Evolutionary conservation across 2,329 filamentous ascomycete genomes (phyloP).

Genomic region (Penicillium sp.): DNA sequence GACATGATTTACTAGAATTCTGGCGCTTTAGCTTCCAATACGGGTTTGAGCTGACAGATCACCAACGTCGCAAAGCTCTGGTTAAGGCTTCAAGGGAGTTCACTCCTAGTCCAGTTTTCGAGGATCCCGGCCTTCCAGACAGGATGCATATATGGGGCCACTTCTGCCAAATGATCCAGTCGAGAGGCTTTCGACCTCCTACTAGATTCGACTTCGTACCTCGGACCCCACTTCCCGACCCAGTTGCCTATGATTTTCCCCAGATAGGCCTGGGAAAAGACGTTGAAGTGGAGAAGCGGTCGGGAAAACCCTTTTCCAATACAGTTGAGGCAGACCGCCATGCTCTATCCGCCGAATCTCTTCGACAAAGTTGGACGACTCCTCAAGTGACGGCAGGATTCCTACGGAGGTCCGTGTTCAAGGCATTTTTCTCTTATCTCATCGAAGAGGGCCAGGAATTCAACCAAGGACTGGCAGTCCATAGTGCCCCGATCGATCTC

Average conservation of each 20-base stretch:
- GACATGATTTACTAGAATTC: constrained; percentile 12
- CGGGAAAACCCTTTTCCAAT: constrained; percentile 13
- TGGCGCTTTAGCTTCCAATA: constrained; percentile 26
- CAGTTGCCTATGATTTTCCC: background rate
- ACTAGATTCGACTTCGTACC: background rate
- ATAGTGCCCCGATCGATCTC: background rate
- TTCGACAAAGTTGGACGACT: constrained; percentile 5
- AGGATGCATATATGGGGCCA: background rate
- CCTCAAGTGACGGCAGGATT: constrained; percentile 6
- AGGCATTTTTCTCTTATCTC: constrained; percentile 13
- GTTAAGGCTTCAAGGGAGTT: background rate
- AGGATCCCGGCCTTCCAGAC: background rate
- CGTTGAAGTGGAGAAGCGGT: background rate
- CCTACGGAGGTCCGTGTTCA: constrained; percentile 14
- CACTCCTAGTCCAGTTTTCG: background rate
- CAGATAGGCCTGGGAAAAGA: constrained; percentile 1
- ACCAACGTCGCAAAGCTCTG: background rate
- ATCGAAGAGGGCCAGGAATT: background rate
- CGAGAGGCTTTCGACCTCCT: background rate
- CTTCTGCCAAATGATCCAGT: background rate
- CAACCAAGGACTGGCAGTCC: background rate
- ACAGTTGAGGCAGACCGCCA: constrained; percentile 10
- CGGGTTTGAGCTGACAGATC: constrained; percentile 9
- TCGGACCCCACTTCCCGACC: background rate
- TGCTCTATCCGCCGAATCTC: constrained; percentile 7